A percentile compares a stretch with the other conserved stretches of the same genome.
phyloP scores from a whole-genome alignment of 176 grass and related monocot species.

The Zizania latifolia region DNA sequence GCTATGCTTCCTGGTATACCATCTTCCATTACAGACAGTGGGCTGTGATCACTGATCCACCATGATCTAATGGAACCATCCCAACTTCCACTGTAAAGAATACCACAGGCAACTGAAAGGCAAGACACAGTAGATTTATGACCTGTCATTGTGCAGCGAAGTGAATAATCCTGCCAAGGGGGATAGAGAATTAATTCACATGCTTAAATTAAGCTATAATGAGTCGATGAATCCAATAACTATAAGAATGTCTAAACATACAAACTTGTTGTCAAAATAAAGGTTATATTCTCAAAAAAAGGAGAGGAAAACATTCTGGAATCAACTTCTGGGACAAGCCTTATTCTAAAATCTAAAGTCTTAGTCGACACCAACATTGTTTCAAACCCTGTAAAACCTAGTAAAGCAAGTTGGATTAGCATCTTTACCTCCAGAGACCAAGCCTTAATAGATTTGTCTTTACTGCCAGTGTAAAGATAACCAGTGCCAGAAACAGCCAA shows the following conservation, averaged over 20 bases:
- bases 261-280: not conserved
- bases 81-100: constrained; percentile 97
- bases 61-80: constrained; percentile 83
- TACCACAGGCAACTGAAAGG: constrained; percentile 60
- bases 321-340: not conserved
- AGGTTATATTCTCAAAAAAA: not conserved
- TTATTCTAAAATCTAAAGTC: not conserved
- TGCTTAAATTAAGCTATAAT: not conserved
- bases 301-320: not conserved
- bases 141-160: constrained; percentile 73
- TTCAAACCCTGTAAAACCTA: not conserved
- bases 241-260: not conserved
- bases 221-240: not conserved
- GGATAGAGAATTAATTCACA: constrained; percentile 29
- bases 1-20: constrained; percentile 48
- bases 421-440: constrained; percentile 84
- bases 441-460: constrained; percentile 88
- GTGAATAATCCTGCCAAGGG: constrained; percentile 74
- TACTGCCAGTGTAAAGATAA: constrained; percentile 77
- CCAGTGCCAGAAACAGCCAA: constrained; percentile 73
- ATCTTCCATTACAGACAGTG: constrained; percentile 68
- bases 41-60: constrained; percentile 91
- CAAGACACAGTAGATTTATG: constrained; percentile 91
- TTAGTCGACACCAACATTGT: not conserved
- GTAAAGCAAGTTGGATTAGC: constrained; percentile 14